Conservation (phyloP, 306 rosid species). For the Neltuma alba region DNA sequence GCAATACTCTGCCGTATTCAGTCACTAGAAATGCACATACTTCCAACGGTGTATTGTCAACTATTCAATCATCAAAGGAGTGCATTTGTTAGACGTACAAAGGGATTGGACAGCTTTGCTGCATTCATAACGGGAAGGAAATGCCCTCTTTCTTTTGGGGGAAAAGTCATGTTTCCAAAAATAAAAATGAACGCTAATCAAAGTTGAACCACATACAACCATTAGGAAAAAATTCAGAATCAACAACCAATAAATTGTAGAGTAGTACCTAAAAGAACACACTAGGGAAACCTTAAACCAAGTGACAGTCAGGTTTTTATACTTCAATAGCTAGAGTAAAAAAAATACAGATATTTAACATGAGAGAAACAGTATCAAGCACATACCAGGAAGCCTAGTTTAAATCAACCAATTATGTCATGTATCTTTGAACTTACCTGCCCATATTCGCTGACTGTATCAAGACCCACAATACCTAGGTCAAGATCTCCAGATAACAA, state of each 20-base stretch:
- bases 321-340: not conserved
- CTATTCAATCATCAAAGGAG: not conserved
- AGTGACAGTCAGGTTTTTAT: not conserved
- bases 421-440: constrained; percentile 49
- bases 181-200: not conserved
- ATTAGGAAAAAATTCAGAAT: not conserved
- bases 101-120: not conserved
- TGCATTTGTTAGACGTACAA: not conserved
- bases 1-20: not conserved
- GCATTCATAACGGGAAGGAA: not conserved
- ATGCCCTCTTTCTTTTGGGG: not conserved
- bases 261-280: not conserved
- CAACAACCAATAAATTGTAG: not conserved
- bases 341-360: not conserved
- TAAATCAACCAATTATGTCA: not conserved
- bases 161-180: not conserved
- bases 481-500: constrained; percentile 87
- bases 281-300: not conserved
- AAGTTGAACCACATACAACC: constrained; percentile 17
- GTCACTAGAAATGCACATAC: not conserved
- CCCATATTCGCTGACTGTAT: constrained; percentile 72
- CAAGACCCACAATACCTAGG: constrained; percentile 93
- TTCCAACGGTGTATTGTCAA: not conserved
- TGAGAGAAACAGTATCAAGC: not conserved
- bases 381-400: not conserved